These are phyloP conservation scores for Aspergillus sp. DNA, from an alignment of 2,329 filamentous ascomycete species.

Conservation along the genomic window DNA sequence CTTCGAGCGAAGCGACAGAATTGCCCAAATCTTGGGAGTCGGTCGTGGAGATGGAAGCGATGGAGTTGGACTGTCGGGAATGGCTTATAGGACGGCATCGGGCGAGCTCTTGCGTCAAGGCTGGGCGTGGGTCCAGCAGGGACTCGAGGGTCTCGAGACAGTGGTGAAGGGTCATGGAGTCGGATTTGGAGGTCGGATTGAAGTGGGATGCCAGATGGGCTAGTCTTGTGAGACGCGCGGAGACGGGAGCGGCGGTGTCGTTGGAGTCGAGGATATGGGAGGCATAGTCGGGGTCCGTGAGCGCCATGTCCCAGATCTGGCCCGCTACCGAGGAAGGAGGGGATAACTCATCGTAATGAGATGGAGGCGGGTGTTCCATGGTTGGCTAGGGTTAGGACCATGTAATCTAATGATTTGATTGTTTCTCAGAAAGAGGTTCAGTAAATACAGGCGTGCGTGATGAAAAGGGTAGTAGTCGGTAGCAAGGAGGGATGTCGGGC, in stretches of 20 bases:
- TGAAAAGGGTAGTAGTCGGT: neutral
- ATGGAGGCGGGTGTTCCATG: slow-evolving; percentile 13
- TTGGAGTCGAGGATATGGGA: slow-evolving; percentile 2
- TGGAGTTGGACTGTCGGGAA: neutral
- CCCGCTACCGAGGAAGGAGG: slow-evolving; percentile 29
- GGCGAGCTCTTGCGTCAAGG: slow-evolving; percentile 23
- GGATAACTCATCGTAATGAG: slow-evolving; percentile 12
- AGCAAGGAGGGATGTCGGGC: neutral
- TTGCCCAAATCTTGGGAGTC: neutral
- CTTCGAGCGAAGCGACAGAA: neutral
- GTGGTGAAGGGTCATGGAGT: slow-evolving; percentile 34
- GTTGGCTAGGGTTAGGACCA: neutral
- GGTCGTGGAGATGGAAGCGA: neutral
- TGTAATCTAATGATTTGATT: neutral
- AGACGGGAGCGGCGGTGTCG: slow-evolving; percentile 13
- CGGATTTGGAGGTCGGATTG: slow-evolving; percentile 27
- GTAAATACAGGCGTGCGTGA: neutral
- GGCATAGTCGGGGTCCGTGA: slow-evolving; percentile 10
- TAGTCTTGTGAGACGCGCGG: slow-evolving; percentile 35
- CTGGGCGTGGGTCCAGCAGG: slow-evolving; percentile 28
- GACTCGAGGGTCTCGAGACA: slow-evolving; percentile 44
- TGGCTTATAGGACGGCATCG: slow-evolving; percentile 18
- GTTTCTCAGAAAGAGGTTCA: neutral
- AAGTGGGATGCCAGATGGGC: slow-evolving; percentile 32
- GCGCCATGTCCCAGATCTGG: slow-evolving; percentile 26